Evolutionary conservation across 1,284 basidiomycete genomes (phyloP).

Genomic region (Leccinum variabile): DNA sequence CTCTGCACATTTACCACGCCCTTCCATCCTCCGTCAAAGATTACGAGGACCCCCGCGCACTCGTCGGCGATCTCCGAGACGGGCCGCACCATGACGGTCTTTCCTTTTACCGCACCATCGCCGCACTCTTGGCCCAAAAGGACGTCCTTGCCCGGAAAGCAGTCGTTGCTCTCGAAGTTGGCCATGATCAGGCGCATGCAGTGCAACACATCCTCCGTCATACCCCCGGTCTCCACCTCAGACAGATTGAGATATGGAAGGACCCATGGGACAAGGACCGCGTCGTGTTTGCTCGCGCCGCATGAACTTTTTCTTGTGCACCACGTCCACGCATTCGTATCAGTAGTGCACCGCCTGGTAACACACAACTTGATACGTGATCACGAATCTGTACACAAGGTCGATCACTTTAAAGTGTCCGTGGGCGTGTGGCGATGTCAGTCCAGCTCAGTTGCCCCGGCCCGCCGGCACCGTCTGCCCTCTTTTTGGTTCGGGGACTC

Average conservation of each 20-base stretch:
- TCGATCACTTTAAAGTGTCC: conserved; percentile 10
- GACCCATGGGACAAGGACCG: conserved; percentile 77
- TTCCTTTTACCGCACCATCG: conserved; percentile 77
- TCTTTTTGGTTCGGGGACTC: conserved; percentile 9
- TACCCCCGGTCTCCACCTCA: conserved; percentile 42
- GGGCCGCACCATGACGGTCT: conserved; percentile 51
- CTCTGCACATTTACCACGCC: conserved; percentile 59
- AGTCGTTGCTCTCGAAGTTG: conserved; percentile 78
- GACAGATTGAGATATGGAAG: conserved; percentile 70
- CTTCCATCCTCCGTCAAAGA: conserved; percentile 69
- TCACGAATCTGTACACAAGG: background rate
- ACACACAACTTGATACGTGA: conserved; percentile 13
- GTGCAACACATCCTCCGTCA: conserved; percentile 60
- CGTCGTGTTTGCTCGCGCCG: conserved; percentile 53
- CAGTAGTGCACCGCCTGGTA: conserved; percentile 17
- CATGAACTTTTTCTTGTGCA: conserved; percentile 9
- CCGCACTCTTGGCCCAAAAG: conserved; percentile 50
- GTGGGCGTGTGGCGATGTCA: conserved; percentile 8
- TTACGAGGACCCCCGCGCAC: conserved; percentile 79
- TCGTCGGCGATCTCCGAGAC: conserved; percentile 67
- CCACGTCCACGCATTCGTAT: conserved; percentile 2
- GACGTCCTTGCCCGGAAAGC: conserved; percentile 50
- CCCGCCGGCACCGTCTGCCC: conserved; percentile 1
- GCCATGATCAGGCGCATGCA: conserved; percentile 64
- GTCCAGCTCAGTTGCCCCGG: conserved; percentile 18